phyloP scores from a whole-genome alignment of 805 yeast genomes.

The Kuraishia hungarica region DNA sequence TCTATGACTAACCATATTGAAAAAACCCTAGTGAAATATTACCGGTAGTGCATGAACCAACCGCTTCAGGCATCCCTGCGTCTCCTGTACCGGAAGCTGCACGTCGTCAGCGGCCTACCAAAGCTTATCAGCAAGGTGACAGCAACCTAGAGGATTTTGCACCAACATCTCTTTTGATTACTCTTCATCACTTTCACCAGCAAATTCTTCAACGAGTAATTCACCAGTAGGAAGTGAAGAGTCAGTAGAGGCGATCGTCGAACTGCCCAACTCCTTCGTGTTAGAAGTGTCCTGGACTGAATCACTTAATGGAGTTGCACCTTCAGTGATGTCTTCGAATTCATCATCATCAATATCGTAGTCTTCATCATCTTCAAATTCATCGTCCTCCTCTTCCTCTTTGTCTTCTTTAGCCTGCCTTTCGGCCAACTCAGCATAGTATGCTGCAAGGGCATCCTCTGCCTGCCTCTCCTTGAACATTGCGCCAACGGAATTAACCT shows the following conservation, averaged over 20 bases:
- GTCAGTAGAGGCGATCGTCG: background rate
- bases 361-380: conserved; percentile 35
- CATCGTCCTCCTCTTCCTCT: conserved; percentile 46
- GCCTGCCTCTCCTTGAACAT: conserved; percentile 51
- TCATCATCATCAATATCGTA: conserved; percentile 23
- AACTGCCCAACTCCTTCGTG: background rate
- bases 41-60: background rate
- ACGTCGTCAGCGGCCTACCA: too few species aligned
- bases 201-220: conserved; percentile 8
- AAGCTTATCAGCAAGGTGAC: background rate
- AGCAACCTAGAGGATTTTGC: too few species aligned
- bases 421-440: conserved; percentile 69
- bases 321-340: conserved; percentile 16
- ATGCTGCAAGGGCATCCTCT: conserved; percentile 64
- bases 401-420: conserved; percentile 56
- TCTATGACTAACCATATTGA: background rate
- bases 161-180: background rate
- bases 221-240: background rate
- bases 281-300: background rate
- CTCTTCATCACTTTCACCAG: conserved; percentile 11
- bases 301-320: conserved; percentile 2
- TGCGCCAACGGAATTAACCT: conserved; percentile 4
- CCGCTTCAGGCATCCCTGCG: background rate
- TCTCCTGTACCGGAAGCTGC: background rate
- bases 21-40: background rate